Evolutionary conservation across 2,329 filamentous ascomycete species (phyloP).

Genomic region (Epichloe festucae): DNA sequence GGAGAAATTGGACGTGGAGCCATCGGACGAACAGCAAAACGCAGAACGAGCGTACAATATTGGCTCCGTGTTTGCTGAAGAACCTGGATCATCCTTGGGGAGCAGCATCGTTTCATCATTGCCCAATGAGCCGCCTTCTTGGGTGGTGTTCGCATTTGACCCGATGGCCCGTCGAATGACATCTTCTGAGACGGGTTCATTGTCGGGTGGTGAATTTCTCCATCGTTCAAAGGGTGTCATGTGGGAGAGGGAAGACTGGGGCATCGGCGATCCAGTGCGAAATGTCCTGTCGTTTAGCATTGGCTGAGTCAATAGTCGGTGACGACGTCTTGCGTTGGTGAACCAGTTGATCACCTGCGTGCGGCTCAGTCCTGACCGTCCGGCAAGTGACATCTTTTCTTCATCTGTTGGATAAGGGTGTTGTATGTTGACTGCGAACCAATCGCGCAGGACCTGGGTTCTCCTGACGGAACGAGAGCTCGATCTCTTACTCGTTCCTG

Average conservation of each 20-base stretch:
- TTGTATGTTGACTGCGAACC: conserved; percentile 32
- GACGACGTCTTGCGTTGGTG: conserved; percentile 34
- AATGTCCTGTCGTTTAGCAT: conserved; percentile 17
- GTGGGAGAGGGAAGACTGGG: conserved; percentile 17
- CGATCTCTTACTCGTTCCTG: conserved; percentile 16
- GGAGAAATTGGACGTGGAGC: conserved; percentile 5
- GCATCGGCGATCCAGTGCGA: conserved; percentile 30
- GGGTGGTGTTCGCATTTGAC: neutral
- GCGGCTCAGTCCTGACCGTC: conserved; percentile 30
- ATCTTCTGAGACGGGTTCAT: conserved; percentile 27
- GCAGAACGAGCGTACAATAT: conserved; percentile 11
- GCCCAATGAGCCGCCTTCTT: neutral
- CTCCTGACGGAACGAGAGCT: conserved; percentile 31
- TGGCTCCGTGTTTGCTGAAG: conserved; percentile 19
- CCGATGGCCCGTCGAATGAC: conserved; percentile 23
- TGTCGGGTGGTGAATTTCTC: conserved; percentile 28
- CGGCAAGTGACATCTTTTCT: conserved; percentile 26
- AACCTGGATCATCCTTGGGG: conserved; percentile 16
- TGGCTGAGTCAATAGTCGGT: conserved; percentile 23
- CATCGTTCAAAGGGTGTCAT: conserved; percentile 35
- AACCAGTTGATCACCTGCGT: conserved; percentile 37
- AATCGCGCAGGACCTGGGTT: conserved; percentile 31
- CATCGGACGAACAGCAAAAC: conserved; percentile 10
- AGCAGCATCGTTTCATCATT: neutral
- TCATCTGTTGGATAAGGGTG: conserved; percentile 35